Percentiles rank a stretch among this genome's conserved stretches.
These are phyloP conservation scores for Climacium dendroides DNA, from an alignment of 225 moss, liverwort and hornwort species.

Conservation along the genomic window DNA sequence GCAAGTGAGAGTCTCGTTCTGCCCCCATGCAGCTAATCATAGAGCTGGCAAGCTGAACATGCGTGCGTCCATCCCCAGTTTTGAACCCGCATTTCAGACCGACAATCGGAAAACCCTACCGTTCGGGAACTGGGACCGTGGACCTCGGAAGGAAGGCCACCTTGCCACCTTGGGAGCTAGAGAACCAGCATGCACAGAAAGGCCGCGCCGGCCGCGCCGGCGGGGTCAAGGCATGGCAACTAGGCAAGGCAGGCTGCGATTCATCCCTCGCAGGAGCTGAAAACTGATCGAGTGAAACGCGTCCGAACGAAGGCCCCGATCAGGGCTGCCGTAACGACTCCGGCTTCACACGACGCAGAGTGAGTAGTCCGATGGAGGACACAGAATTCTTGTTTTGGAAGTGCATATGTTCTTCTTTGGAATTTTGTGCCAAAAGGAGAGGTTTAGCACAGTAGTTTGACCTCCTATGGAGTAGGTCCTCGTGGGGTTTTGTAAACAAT, in stretches of 20 bases:
- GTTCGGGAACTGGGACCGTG: background rate
- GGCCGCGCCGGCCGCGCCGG: background rate
- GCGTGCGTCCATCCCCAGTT: background rate
- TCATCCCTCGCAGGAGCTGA: no score
- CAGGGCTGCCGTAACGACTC: no score
- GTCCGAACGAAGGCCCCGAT: no score
- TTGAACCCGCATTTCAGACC: background rate
- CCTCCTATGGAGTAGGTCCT: background rate
- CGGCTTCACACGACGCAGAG: no score
- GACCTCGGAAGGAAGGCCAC: background rate
- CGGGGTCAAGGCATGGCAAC: no score
- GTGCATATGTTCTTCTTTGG: background rate
- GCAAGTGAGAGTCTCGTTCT: background rate
- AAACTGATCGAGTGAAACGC: no score
- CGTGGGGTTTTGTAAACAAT: background rate
- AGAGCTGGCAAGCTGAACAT: background rate
- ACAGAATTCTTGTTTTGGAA: background rate
- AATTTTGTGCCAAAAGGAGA: background rate
- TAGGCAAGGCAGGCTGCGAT: no score
- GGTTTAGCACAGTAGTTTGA: background rate
- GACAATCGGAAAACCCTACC: background rate
- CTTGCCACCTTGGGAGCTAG: background rate
- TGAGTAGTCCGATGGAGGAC: background rate
- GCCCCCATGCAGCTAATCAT: background rate
- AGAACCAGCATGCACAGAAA: background rate